phyloP scores from a whole-genome alignment of 2,329 filamentous ascomycete species.

The Aspergillaceae sp. region DNA sequence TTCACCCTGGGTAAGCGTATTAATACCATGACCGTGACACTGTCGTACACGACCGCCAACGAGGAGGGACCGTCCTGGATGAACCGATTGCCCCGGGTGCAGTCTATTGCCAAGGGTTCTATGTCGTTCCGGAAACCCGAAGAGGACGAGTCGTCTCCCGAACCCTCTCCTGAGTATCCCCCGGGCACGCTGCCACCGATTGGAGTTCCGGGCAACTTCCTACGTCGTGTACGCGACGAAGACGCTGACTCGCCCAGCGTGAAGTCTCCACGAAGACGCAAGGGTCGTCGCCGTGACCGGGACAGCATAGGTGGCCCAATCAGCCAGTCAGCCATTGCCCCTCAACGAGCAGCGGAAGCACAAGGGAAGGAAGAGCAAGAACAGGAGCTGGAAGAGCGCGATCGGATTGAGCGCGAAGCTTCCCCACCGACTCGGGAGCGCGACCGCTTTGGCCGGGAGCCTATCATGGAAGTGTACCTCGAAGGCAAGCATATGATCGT shows the following conservation, averaged over 20 bases:
- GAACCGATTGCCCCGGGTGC: conserved; percentile 74
- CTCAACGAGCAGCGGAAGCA: conserved; percentile 34
- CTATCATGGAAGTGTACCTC: conserved; percentile 61
- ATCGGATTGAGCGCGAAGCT: conserved; percentile 28
- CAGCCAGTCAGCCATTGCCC: conserved; percentile 80
- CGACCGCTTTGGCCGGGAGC: conserved; percentile 26
- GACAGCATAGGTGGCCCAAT: conserved; percentile 84
- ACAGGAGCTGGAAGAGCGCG: conserved; percentile 16
- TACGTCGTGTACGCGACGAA: conserved; percentile 70
- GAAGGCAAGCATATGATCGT: conserved; percentile 73
- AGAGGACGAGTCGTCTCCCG: conserved; percentile 51
- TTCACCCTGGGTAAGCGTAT: conserved; percentile 97
- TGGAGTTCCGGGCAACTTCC: conserved; percentile 64
- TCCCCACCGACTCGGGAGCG: conserved; percentile 28
- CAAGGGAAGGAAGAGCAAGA: conserved; percentile 13
- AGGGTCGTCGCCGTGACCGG: conserved; percentile 55
- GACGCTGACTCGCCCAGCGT: conserved; percentile 52
- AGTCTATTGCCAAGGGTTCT: conserved; percentile 71
- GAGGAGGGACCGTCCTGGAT: conserved; percentile 92
- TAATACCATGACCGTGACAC: conserved; percentile 88
- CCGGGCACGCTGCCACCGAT: conserved; percentile 65
- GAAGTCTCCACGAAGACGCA: conserved; percentile 44
- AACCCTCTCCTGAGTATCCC: conserved; percentile 43
- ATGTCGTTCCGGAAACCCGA: conserved; percentile 67
- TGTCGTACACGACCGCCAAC: conserved; percentile 87